phyloP scores from a whole-genome alignment of 345 rosid genomes.

The Chamaenerion angustifolium region DNA sequence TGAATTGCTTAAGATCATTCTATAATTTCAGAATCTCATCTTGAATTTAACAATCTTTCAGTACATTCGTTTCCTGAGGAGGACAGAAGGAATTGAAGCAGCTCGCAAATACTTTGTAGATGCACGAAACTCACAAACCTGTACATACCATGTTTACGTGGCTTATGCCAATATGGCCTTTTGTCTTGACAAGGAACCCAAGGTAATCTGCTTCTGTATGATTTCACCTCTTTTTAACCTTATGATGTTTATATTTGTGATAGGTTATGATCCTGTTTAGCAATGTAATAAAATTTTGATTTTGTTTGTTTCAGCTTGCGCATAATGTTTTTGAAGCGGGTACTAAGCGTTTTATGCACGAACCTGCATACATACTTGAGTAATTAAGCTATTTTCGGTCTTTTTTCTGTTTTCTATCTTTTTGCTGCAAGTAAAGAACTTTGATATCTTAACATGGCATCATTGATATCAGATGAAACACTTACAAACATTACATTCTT shows the following conservation, averaged over 20 bases:
- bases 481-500: no score
- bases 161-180: slow-evolving; percentile 85
- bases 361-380: slow-evolving; percentile 87
- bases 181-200: slow-evolving; percentile 86
- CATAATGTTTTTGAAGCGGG: slow-evolving; percentile 93
- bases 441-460: no score
- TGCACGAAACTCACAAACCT: slow-evolving; percentile 69
- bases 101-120: slow-evolving; percentile 92
- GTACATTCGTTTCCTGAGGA: slow-evolving; percentile 81
- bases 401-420: background rate
- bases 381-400: slow-evolving; percentile 20
- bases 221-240: no score
- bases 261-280: background rate
- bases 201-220: slow-evolving; percentile 25
- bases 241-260: no score
- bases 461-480: no score
- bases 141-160: slow-evolving; percentile 81
- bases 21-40: background rate
- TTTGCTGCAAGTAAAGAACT: background rate
- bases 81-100: slow-evolving; percentile 89
- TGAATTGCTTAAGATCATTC: no score
- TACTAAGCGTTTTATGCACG: slow-evolving; percentile 77
- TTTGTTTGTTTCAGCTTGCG: slow-evolving; percentile 49
- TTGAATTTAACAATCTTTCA: slow-evolving; percentile 16
- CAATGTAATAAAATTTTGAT: background rate